phyloP scores from a whole-genome alignment of 441 rosid species.

The Adansonia grandidieri region DNA sequence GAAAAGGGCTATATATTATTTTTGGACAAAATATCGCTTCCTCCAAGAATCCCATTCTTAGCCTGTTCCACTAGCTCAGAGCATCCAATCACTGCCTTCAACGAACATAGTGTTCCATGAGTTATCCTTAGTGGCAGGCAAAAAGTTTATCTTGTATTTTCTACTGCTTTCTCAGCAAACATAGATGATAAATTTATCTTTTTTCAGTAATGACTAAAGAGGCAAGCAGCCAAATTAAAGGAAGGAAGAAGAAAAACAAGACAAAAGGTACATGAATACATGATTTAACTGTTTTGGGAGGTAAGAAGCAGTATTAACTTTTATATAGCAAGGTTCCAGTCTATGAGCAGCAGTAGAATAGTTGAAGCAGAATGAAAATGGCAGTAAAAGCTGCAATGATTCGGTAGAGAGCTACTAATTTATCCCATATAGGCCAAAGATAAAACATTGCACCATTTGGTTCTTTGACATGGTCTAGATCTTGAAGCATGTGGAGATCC shows the following conservation, averaged over 20 bases:
- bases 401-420: too few species aligned
- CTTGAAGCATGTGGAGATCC: neutral
- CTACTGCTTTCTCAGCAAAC: neutral
- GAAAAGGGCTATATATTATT: neutral
- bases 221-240: constrained; percentile 1
- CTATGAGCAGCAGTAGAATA: neutral
- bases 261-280: neutral
- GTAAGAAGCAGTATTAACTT: neutral
- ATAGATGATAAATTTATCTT: neutral
- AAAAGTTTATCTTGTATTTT: neutral
- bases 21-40: neutral
- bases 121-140: constrained; percentile 2
- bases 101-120: neutral
- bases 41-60: neutral
- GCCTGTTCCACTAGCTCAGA: neutral
- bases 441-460: neutral
- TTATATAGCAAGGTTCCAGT: neutral
- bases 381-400: neutral
- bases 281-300: neutral
- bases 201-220: neutral
- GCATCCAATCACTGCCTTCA: neutral
- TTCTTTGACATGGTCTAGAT: neutral
- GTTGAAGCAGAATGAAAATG: neutral
- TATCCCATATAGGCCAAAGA: neutral
- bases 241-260: neutral